Percentiles rank a stretch among this genome's conserved stretches.
Evolutionary conservation across 73 alveolate genomes (phyloP).

Genomic region (Paramecium sonneborni): DNA sequence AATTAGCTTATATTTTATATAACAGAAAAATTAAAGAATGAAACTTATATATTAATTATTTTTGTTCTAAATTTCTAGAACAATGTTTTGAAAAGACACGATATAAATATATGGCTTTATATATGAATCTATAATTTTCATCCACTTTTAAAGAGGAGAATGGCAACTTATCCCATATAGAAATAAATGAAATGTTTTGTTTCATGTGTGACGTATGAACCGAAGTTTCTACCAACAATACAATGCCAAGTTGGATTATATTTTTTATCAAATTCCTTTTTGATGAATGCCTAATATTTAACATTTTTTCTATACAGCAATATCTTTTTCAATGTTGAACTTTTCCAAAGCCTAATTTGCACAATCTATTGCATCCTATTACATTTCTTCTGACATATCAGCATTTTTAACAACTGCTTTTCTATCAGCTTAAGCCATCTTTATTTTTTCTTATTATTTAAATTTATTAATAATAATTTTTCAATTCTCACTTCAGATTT

Average conservation of each 20-base stretch:
- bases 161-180: slow-evolving; percentile 96
- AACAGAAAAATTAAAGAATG: slow-evolving; percentile 55
- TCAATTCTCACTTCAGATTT: not conserved
- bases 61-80: not conserved
- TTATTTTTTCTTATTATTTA: not conserved
- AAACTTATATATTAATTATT: not conserved
- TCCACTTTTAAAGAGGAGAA: slow-evolving; percentile 82
- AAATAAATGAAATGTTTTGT: slow-evolving; percentile 98
- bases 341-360: slow-evolving; percentile 96
- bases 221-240: slow-evolving; percentile 92
- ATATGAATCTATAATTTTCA: not conserved
- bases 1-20: slow-evolving; percentile 68
- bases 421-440: slow-evolving; percentile 88
- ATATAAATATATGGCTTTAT: not conserved
- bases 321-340: slow-evolving; percentile 96
- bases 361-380: slow-evolving; percentile 97
- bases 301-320: slow-evolving; percentile 71
- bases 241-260: slow-evolving; percentile 99
- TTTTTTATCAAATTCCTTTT: slow-evolving; percentile 99
- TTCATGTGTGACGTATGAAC: slow-evolving; percentile 97
- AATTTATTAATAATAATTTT: not conserved
- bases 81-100: not conserved
- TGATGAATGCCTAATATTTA: slow-evolving; percentile 91
- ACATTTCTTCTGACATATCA: slow-evolving; percentile 98
- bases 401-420: slow-evolving; percentile 97